A percentile compares a stretch with the other conserved stretches of the same genome.
These are phyloP conservation scores for Phytophthora rubi DNA, from an alignment of 352 stramenopile genomes.

Conservation along the genomic window DNA sequence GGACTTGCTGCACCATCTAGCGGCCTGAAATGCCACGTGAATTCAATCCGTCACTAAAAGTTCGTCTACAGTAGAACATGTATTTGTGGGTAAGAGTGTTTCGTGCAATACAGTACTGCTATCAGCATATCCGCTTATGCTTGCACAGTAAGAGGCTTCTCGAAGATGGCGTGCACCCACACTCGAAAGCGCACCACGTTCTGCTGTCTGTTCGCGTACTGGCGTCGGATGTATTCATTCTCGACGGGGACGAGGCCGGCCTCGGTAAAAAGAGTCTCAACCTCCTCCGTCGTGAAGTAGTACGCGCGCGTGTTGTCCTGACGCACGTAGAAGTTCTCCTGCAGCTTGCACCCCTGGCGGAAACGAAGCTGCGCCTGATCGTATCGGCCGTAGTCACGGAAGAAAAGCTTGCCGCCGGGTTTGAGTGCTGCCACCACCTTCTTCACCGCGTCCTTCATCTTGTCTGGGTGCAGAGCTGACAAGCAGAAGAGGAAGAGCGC, in stretches of 20 bases:
- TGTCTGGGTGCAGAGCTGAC: slow-evolving; percentile 91
- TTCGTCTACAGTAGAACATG: slow-evolving; percentile 20
- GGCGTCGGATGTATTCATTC: slow-evolving; percentile 87
- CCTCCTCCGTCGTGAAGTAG: slow-evolving; percentile 93
- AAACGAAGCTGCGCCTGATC: slow-evolving; percentile 97
- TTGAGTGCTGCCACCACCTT: slow-evolving; percentile 88
- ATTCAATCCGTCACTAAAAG: not conserved
- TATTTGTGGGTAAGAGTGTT: slow-evolving; percentile 14
- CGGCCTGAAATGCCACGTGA: slow-evolving; percentile 20
- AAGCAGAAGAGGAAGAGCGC: slow-evolving; percentile 90
- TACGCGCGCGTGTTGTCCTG: slow-evolving; percentile 96
- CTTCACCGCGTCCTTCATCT: slow-evolving; percentile 85
- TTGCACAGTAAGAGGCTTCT: slow-evolving; percentile 58
- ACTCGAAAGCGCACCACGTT: slow-evolving; percentile 88
- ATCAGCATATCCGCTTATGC: slow-evolving; percentile 17
- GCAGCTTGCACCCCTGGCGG: slow-evolving; percentile 83
- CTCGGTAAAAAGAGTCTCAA: slow-evolving; percentile 63
- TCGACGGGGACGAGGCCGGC: slow-evolving; percentile 73
- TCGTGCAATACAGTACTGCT: not conserved
- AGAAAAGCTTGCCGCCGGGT: slow-evolving; percentile 87
- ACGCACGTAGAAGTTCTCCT: slow-evolving; percentile 96
- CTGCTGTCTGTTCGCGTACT: slow-evolving; percentile 89
- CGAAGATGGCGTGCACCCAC: slow-evolving; percentile 88
- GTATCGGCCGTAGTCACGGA: slow-evolving; percentile 96
- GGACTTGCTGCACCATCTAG: slow-evolving; percentile 60